These are phyloP conservation scores for Pythium dissotocum DNA, from an alignment of 352 stramenopile genomes.

Conservation along the genomic window DNA sequence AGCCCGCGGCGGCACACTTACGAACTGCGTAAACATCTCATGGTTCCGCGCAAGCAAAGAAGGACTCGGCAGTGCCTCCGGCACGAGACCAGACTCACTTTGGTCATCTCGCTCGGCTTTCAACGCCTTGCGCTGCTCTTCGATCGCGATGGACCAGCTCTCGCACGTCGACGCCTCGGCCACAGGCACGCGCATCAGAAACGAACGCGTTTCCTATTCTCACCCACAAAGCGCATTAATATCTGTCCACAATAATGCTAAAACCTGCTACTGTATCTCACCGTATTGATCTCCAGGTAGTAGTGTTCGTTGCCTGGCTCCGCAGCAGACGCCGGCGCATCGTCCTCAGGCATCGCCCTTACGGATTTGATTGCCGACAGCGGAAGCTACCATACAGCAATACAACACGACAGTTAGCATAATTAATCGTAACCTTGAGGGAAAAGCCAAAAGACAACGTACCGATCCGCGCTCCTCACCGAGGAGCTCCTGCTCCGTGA, in stretches of 20 bases:
- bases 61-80: conserved; percentile 61
- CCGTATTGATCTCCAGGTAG: conserved; percentile 81
- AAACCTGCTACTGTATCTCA: conserved; percentile 15
- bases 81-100: conserved; percentile 46
- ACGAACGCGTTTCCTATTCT: conserved; percentile 61
- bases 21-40: conserved; percentile 79
- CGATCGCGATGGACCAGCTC: conserved; percentile 83
- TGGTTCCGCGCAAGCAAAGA: conserved; percentile 71
- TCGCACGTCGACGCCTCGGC: conserved; percentile 77
- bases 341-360: conserved; percentile 76
- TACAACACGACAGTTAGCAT: no score
- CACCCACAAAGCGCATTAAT: background rate
- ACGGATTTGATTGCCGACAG: conserved; percentile 65
- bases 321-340: conserved; percentile 46
- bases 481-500: conserved; percentile 68
- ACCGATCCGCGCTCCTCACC: conserved; percentile 79
- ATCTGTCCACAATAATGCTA: background rate
- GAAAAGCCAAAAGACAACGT: background rate
- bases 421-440: no score
- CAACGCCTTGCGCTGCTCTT: conserved; percentile 79
- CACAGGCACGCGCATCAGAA: conserved; percentile 72
- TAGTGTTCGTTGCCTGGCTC: conserved; percentile 71
- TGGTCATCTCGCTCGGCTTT: conserved; percentile 50
- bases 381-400: conserved; percentile 39
- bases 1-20: conserved; percentile 44